Base-by-base conservation (phyloP, 768 basidiomycete species). In the Panaeolus cyanescens region DNA sequence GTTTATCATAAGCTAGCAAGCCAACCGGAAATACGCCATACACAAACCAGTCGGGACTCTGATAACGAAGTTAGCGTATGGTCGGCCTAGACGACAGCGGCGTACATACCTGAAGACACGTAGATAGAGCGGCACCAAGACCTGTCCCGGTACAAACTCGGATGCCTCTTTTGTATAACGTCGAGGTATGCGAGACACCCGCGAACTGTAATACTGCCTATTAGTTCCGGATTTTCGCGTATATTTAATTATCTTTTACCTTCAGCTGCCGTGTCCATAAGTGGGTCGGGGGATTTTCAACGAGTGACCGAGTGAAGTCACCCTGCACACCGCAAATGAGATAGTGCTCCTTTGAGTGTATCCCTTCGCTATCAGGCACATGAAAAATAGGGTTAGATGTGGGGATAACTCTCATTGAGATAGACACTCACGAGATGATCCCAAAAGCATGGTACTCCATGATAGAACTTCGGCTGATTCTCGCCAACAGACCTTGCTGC, bases 371-470 rank as follows among this genome's bases (percentile, higher is more conserved):
- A 67, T 30, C 57, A 61, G 25, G 59, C 54, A 31, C 63, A 57
- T 62, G 53, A 62, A 54, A 55, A 39, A 31, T 13, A 12, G 22
- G 56, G 8, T 56, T 19, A 32, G 33, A 15, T 17, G 54, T 31
- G 28, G 17, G 20, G 28, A 30, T 36, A 62, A 30, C 59, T 39
- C 45, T 54, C 60, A 15, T 40, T 53, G 55, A 62, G 58, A 30
- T 61, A 59, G n/a, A 55, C 65, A 66, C 87, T 22, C 72, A 91
- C 90, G 90, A 91, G 68, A 93, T 86, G 70, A 89, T 88, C 61
- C 92, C 92, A 67, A 93, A 93, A 13, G 91, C 91, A 70, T 93
- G 92, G 72, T 92, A 93, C 74, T 93, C 92, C 84, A 88, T 83
- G 62, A 92, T 78, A 40, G 86, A 80, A 67, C 84, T 83, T 72